phyloP scores from a whole-genome alignment of 495 filamentous ascomycete species.

The Annulohypoxylon nitens region DNA sequence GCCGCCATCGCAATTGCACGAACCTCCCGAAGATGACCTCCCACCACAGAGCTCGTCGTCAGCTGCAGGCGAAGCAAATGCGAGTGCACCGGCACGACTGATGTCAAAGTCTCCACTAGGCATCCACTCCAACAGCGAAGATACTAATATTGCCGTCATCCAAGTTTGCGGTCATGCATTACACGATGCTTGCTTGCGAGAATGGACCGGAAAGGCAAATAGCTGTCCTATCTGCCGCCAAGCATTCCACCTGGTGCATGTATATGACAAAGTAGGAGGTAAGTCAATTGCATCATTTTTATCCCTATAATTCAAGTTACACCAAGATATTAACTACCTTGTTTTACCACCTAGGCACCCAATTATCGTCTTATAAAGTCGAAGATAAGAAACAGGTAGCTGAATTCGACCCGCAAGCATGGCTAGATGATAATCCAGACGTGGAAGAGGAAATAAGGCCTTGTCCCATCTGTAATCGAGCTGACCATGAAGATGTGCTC shows the following conservation, averaged over 20 bases:
- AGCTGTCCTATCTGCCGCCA: constrained; percentile 97
- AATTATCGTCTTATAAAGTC: constrained; percentile 85
- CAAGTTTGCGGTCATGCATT: constrained; percentile 85
- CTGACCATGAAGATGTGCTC: constrained; percentile 81
- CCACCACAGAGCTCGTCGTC: constrained; percentile 26
- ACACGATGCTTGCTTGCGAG: constrained; percentile 90
- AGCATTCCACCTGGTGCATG: constrained; percentile 88
- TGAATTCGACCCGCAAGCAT: constrained; percentile 85
- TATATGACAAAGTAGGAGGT: constrained; percentile 83
- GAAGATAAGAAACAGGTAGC: constrained; percentile 90
- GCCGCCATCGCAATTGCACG: constrained; percentile 42
- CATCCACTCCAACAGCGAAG: constrained; percentile 48
- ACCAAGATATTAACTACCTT: constrained; percentile 39
- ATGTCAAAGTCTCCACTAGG: constrained; percentile 54
- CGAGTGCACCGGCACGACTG: constrained; percentile 51
- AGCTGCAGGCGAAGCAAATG: constrained; percentile 25
- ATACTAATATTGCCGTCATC: constrained; percentile 63
- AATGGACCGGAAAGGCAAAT: constrained; percentile 96
- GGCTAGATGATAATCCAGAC: constrained; percentile 79
- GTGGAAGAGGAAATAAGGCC: constrained; percentile 71
- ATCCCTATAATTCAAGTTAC: constrained; percentile 13
- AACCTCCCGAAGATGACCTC: constrained; percentile 25
- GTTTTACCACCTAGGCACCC: constrained; percentile 66
- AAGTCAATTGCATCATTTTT: constrained; percentile 53
- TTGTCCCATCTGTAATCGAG: constrained; percentile 82